Evolutionary conservation across 164 flowering plant genomes (phyloP), one percentile per base, ranked within the genome.

Genomic region (Brasenia schreberi): DNA sequence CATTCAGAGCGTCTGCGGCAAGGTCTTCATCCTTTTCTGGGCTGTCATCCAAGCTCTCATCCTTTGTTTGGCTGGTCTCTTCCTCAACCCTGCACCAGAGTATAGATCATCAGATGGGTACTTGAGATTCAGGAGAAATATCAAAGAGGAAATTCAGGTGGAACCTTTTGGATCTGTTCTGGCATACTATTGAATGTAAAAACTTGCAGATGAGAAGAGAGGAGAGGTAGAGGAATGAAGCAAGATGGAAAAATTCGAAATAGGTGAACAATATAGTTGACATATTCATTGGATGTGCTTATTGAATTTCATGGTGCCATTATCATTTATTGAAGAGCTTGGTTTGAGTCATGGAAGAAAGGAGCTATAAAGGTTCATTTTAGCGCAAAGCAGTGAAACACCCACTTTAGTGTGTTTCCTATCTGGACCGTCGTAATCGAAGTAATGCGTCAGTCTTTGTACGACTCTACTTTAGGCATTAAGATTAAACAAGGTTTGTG

Each of bases 221-320:
- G 59, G 86, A 82, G 75, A 78, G 73, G 82, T 81, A 77, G 81
- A 84, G 78, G 82, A 84, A 76, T 76, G 83, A 69, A 79, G 87
- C 76, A 63, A 83, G 80, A 18, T 74, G 69, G 79, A 73, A 83
- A 68, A 61, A 61, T 67, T 70, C 70, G 16, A 56, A 23, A 2
- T 23, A 23, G 27, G 27, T 23, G 2, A 23, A 23, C 27, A 23
- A 23, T 23, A 23, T 23, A 23, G 27, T 2, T 23, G 27, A 23
- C 27, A 23, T 23, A 23, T 2, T 23, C 27, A 23, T 0, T 23
- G 27, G 27, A 23, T 23, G 0, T 23, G 27, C 27, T 23, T 23
- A 23, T 23, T 23, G 27, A 23, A 23, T 23, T 23, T 23, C 27
- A 23, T 23, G 27, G 27, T 23, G 27, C 27, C 27, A 23, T 23